Conservation (phyloP, 768 basidiomycete genomes). For the Agaricus blazei region DNA sequence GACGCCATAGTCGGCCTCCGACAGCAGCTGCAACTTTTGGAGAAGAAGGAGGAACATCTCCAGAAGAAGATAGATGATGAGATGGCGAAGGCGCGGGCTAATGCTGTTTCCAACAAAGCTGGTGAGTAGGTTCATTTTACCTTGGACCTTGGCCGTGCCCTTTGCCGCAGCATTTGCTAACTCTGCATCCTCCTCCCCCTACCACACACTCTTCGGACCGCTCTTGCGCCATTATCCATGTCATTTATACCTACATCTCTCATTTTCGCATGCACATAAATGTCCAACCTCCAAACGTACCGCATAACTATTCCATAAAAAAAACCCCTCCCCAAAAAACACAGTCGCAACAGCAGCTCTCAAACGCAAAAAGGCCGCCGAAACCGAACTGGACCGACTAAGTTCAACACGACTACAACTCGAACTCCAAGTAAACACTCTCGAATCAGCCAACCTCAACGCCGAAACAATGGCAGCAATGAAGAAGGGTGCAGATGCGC, state of each 20-base stretch:
- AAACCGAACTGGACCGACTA: conserved; percentile 81
- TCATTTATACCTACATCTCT: background rate
- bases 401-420: conserved; percentile 85
- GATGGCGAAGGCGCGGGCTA: conserved; percentile 82
- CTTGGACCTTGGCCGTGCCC: background rate
- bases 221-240: background rate
- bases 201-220: background rate
- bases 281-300: background rate
- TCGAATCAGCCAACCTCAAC: conserved; percentile 97
- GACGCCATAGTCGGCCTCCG: conserved; percentile 92
- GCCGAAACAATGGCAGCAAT: conserved; percentile 96
- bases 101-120: conserved; percentile 90
- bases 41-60: conserved; percentile 98
- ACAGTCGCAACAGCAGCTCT: conserved; percentile 86
- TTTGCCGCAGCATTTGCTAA: background rate
- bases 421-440: conserved; percentile 94
- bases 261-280: background rate
- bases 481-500: conserved; percentile 90
- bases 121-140: conserved; percentile 48
- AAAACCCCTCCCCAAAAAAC: too few relatives aligned
- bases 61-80: conserved; percentile 98
- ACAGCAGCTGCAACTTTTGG: conserved; percentile 93
- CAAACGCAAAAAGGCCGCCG: conserved; percentile 88
- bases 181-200: background rate
- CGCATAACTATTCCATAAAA: background rate